Evolutionary conservation across 805 yeast species (phyloP).

Genomic region (Starmerella apicola): DNA sequence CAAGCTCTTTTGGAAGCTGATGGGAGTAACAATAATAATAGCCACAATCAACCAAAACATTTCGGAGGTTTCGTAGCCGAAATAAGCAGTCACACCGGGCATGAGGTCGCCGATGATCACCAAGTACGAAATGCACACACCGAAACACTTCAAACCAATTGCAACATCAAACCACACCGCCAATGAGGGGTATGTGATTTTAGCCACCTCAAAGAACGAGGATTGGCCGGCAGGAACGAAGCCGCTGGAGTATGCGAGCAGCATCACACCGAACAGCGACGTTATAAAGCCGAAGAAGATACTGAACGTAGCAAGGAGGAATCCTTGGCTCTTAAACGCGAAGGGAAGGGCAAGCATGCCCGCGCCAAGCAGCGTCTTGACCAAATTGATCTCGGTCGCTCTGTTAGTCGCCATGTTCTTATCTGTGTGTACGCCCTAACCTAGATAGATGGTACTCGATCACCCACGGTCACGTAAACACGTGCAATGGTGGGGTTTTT

Average conservation of each 20-base stretch:
- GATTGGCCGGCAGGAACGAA: slow-evolving; percentile 50
- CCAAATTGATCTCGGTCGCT: slow-evolving; percentile 50
- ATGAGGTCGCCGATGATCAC: slow-evolving; percentile 64
- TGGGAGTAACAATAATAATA: slow-evolving; percentile 37
- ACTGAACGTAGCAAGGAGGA: slow-evolving; percentile 42
- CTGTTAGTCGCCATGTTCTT: slow-evolving; percentile 35
- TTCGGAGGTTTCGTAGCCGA: slow-evolving; percentile 37
- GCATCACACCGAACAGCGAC: slow-evolving; percentile 47
- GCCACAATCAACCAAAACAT: slow-evolving; percentile 19
- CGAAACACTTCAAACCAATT: slow-evolving; percentile 66
- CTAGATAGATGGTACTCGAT: too few species aligned
- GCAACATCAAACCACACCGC: slow-evolving; percentile 60
- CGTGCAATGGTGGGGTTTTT: too few species aligned
- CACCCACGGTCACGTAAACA: too few species aligned
- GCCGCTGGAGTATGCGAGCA: slow-evolving; percentile 20
- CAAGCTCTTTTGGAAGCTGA: slow-evolving; percentile 61
- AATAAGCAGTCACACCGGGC: slow-evolving; percentile 37
- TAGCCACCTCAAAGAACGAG: slow-evolving; percentile 55
- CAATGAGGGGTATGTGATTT: slow-evolving; percentile 55
- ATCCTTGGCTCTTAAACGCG: slow-evolving; percentile 53
- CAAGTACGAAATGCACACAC: slow-evolving; percentile 63
- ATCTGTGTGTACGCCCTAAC: too few species aligned
- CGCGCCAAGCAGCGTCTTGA: slow-evolving; percentile 67
- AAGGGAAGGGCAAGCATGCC: slow-evolving; percentile 68
- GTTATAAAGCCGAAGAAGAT: slow-evolving; percentile 49